These are phyloP conservation scores for Colletotrichum liriopes DNA, from an alignment of 2,329 filamentous ascomycete genomes.

Conservation along the genomic window DNA sequence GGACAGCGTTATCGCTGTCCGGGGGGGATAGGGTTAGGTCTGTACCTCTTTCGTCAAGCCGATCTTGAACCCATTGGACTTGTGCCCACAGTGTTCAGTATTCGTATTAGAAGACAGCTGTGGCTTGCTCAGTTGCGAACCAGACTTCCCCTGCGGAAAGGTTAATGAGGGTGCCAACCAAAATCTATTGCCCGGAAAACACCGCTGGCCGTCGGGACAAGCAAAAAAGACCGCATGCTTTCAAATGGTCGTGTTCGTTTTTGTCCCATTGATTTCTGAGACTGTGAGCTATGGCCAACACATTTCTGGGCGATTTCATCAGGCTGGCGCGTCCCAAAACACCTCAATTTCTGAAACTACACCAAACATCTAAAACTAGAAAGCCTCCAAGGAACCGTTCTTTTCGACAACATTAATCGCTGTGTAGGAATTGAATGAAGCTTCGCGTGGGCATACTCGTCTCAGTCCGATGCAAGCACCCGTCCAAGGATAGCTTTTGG, in stretches of 20 bases:
- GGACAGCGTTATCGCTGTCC: neutral
- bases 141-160: neutral
- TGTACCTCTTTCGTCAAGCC: neutral
- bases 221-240: neutral
- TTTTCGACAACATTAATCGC: no score
- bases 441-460: no score
- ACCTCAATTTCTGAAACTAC: neutral
- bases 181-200: no score
- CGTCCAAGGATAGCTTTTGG: no score
- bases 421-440: no score
- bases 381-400: neutral
- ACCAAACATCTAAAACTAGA: no score
- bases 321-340: neutral
- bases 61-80: neutral
- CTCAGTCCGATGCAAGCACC: no score
- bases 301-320: neutral
- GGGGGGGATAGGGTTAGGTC: neutral
- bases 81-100: neutral
- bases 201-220: no score
- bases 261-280: neutral
- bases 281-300: neutral
- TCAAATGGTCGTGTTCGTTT: neutral
- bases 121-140: neutral
- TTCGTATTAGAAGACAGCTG: neutral
- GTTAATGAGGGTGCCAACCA: no score